phyloP scores from a whole-genome alignment of 2,329 filamentous ascomycete genomes.

The Penicillium hesseltinei region DNA sequence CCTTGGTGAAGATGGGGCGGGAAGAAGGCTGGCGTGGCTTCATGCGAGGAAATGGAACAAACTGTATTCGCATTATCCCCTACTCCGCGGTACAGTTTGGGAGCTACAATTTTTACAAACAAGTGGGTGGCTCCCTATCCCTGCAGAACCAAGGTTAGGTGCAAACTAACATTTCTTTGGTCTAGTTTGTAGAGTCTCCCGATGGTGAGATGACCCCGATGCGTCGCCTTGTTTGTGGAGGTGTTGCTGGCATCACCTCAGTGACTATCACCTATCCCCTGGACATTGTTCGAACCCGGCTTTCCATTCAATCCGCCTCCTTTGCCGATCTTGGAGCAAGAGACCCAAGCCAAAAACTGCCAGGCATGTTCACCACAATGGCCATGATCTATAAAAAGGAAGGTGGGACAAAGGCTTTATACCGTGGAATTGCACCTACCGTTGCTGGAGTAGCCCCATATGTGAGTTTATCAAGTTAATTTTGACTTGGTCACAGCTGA shows the following conservation, averaged over 20 bases:
- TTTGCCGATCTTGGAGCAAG: slow-evolving; percentile 71
- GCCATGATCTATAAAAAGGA: slow-evolving; percentile 83
- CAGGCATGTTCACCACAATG: slow-evolving; percentile 90
- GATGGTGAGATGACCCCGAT: slow-evolving; percentile 71
- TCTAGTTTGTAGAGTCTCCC: slow-evolving; percentile 73
- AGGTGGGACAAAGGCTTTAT: slow-evolving; percentile 81
- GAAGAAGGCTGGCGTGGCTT: slow-evolving; percentile 97
- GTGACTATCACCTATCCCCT: slow-evolving; percentile 94
- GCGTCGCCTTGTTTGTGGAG: slow-evolving; percentile 82
- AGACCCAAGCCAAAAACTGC: slow-evolving; percentile 62
- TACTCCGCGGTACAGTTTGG: slow-evolving; percentile 98
- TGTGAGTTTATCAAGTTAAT: slow-evolving; percentile 49
- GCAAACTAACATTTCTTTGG: slow-evolving; percentile 12
- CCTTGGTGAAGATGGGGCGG: slow-evolving; percentile 88
- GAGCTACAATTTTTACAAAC: slow-evolving; percentile 96
- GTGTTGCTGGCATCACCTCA: slow-evolving; percentile 88
- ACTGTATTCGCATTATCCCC: slow-evolving; percentile 96
- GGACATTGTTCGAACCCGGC: slow-evolving; percentile 91
- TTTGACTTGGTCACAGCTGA: slow-evolving; percentile 7
- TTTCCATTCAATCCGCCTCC: slow-evolving; percentile 97
- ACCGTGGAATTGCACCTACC: slow-evolving; percentile 89
- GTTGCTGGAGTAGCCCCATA: slow-evolving; percentile 95
- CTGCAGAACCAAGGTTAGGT: neutral
- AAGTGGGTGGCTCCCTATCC: slow-evolving; percentile 56
- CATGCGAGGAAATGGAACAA: slow-evolving; percentile 97